These are phyloP conservation scores for Akanthomyces muscarius DNA, from an alignment of 2,329 filamentous ascomycete species.

Conservation along the genomic window DNA sequence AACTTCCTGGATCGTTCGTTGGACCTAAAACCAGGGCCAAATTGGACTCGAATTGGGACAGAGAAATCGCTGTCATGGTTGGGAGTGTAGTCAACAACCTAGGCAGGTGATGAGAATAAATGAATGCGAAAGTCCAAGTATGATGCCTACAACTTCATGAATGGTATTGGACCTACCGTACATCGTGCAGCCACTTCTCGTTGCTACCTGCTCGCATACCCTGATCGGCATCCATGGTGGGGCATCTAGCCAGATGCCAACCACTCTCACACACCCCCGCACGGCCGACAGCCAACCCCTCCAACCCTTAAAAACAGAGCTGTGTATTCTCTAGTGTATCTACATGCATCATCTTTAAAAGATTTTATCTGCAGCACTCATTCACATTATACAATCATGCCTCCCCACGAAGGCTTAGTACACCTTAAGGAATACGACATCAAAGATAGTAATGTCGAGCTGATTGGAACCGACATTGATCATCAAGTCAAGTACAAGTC, in stretches of 20 bases:
- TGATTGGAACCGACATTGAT: slow-evolving; percentile 61
- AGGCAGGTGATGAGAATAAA: slow-evolving; percentile 30
- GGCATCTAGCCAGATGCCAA: not conserved
- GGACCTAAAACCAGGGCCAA: slow-evolving; percentile 42
- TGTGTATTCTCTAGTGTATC: not conserved
- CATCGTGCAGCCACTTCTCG: not conserved
- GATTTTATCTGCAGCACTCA: not conserved
- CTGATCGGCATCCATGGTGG: slow-evolving; percentile 7
- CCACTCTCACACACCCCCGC: not conserved
- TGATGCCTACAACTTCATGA: not conserved
- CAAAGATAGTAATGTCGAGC: slow-evolving; percentile 64
- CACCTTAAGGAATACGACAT: slow-evolving; percentile 63
- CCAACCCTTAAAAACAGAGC: not conserved
- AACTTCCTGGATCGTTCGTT: slow-evolving; percentile 55
- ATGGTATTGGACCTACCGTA: not conserved
- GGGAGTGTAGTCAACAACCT: slow-evolving; percentile 67
- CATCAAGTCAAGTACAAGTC: slow-evolving; percentile 66
- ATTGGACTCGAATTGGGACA: slow-evolving; percentile 65
- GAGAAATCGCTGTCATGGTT: slow-evolving; percentile 93
- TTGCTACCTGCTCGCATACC: not conserved
- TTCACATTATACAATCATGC: slow-evolving; percentile 40
- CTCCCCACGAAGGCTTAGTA: slow-evolving; percentile 58
- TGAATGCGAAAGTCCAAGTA: not conserved
- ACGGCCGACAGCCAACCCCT: slow-evolving; percentile 6
- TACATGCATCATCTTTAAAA: not conserved